Evolutionary conservation across 2,329 filamentous ascomycete species (phyloP).

Genomic region (Apiospora pterosperma): DNA sequence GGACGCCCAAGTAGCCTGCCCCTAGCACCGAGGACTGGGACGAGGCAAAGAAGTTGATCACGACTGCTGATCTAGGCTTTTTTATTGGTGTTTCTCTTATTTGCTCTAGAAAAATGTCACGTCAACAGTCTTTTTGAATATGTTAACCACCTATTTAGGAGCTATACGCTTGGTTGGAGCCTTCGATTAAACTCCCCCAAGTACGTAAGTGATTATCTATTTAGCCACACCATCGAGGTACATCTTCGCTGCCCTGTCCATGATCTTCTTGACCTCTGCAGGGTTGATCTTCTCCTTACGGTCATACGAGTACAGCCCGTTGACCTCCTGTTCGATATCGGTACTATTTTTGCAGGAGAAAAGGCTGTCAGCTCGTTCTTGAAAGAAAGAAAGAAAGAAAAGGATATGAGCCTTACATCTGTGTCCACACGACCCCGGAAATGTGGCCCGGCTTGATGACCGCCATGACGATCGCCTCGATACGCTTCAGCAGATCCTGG

Average conservation of each 20-base stretch:
- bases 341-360: conserved; percentile 21
- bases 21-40: neutral
- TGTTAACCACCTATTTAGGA: neutral
- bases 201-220: neutral
- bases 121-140: neutral
- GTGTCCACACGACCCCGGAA: conserved; percentile 65
- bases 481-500: conserved; percentile 53
- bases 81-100: neutral
- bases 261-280: conserved; percentile 51
- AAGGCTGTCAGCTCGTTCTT: neutral
- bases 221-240: conserved; percentile 29
- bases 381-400: neutral
- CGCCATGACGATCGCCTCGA: conserved; percentile 56
- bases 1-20: neutral
- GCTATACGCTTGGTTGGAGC: too few species aligned
- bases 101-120: too few species aligned
- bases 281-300: conserved; percentile 59
- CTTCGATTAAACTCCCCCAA: neutral
- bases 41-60: neutral
- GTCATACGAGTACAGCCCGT: conserved; percentile 63
- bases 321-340: conserved; percentile 66
- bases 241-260: conserved; percentile 46
- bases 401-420: conserved; percentile 42
- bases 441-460: conserved; percentile 54
- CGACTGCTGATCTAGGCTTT: neutral